Base-by-base conservation (phyloP, 768 basidiomycete species). In the Trametopsis cervina region DNA sequence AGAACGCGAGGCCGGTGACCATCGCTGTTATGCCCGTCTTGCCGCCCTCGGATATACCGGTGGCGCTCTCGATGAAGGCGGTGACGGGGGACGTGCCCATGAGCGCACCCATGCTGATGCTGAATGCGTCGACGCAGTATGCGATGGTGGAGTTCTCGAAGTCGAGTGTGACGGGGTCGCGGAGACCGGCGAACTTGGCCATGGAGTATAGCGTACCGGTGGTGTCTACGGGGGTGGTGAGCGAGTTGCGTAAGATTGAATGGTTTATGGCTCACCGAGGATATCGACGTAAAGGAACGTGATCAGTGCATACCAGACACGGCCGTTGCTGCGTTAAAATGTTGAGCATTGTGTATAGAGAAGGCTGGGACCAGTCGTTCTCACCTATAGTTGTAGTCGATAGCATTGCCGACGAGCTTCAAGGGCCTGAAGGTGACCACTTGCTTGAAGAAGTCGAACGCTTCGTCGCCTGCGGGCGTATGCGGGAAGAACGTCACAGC, bases 281-380 rank as follows among this genome's bases (percentile, higher is more conserved):
- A 90, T 86, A 65, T 89, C 87, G 56, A 92, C 89, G 61, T 91
- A 92, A 46, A 93, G 77, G 78, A 93, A 89, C 0, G 89, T 92
- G 61, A 89, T 68, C 22, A 92, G 72, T 4, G 89, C 89, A 62
- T 91, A 89, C 89, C 89, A 92, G 21, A 90, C 84, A 27, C 68
- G 76, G 40, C 86, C 86, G 50, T 83, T 87, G 29, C 72, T 71
- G 59, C 15, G 37, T 40, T 40, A 35, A 7, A 20, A 37, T 6
- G 24, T n/a, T n/a, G 9, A n/a, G 7, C 35, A 39, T 13, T 11
- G 35, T 6, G 29, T 6, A 46, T 17, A 41, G 13, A 13, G 13
- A 37, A 6, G 25, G n/a, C 6, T 15, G 9, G 9, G n/a, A 22
- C 7, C 39, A n/a, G 39, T 22, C 9, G 9, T 40, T 17, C 42